phyloP scores from a whole-genome alignment of 768 basidiomycete species.

The Tulasnella sp. region DNA sequence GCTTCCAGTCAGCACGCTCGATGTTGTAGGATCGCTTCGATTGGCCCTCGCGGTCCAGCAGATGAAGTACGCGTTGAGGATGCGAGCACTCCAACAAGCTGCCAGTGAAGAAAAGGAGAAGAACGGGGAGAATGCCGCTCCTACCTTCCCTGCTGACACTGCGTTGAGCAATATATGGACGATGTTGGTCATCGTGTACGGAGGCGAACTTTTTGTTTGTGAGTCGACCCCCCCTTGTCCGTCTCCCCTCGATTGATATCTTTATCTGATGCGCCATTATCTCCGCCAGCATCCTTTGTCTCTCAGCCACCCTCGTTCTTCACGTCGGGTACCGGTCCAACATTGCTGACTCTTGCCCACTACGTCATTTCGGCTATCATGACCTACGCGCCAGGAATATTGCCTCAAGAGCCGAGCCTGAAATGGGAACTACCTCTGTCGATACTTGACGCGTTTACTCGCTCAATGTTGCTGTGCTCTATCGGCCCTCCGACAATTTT shows the following conservation, averaged over 20 bases:
- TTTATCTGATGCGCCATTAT: not conserved
- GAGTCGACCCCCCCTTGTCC: not conserved
- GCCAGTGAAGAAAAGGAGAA: conserved; percentile 42
- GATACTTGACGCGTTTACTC: conserved; percentile 75
- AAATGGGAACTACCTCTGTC: conserved; percentile 71
- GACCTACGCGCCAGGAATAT: conserved; percentile 50
- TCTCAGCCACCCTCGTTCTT: conserved; percentile 77
- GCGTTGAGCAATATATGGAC: conserved; percentile 44
- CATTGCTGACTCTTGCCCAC: conserved; percentile 64
- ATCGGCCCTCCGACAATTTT: conserved; percentile 73
- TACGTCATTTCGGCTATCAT: conserved; percentile 63
- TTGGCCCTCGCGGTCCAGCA: conserved; percentile 72
- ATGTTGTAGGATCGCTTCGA: conserved; percentile 67
- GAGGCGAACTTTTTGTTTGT: conserved; percentile 76
- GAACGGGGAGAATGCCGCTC: conserved; percentile 36
- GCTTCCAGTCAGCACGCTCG: conserved; percentile 59
- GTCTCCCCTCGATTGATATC: conserved; percentile 11
- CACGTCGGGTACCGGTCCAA: conserved; percentile 66
- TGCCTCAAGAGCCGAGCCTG: conserved; percentile 47
- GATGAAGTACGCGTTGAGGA: conserved; percentile 53
- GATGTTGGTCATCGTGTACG: conserved; percentile 71
- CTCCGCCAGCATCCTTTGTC: conserved; percentile 59
- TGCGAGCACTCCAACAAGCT: conserved; percentile 50
- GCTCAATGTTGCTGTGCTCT: conserved; percentile 76
- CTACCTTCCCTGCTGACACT: not conserved